Evolutionary conservation across 495 filamentous ascomycete species (phyloP), one percentile per base, ranked within the genome.

Genomic region (Aspergillus egyptiacus): DNA sequence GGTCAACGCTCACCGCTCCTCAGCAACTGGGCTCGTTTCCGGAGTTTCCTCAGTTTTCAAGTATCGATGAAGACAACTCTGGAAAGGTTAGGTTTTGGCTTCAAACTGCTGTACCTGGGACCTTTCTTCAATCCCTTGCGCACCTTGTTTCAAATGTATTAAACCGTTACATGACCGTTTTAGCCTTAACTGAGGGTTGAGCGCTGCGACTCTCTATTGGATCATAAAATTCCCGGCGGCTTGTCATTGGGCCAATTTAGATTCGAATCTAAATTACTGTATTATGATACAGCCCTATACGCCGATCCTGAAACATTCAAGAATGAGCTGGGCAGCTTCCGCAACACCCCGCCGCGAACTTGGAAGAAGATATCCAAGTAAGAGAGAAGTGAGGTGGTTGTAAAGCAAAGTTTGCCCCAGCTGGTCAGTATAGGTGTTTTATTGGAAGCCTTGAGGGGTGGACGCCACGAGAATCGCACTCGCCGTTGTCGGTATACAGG

Each of bases 101-200:
- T n/a, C n/a, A n/a, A n/a, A n/a, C n/a, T n/a, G n/a, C n/a, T n/a
- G n/a, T n/a, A n/a, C n/a, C n/a, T n/a, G n/a, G n/a, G n/a, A n/a
- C n/a, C n/a, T n/a, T n/a, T n/a, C n/a, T n/a, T n/a, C n/a, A n/a
- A n/a, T n/a, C n/a, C n/a, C n/a, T n/a, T n/a, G n/a, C 34, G 17
- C 5, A 15, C 34, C 1, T 20, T 37, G 18, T 37, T 25, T 45
- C 19, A 22, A 14, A 8, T 17, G 23, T 48, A 46, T 24, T 23
- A 22, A 38, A 51, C 44, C 48, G 40, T 38, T 25, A 14, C 48
- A 45, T 32, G 24, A 51, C 41, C 40, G 30, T 34, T 51, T 51
- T 44, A 24, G 27, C 31, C 33, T 36, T 31, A 22, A 19, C 22
- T 34, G 25, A 31, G 39, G 38, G 34, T 9, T 44, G 37, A 7